Evolutionary conservation across 148 eudicot genomes (phyloP).

Genomic region (Fallopia convolvulus): DNA sequence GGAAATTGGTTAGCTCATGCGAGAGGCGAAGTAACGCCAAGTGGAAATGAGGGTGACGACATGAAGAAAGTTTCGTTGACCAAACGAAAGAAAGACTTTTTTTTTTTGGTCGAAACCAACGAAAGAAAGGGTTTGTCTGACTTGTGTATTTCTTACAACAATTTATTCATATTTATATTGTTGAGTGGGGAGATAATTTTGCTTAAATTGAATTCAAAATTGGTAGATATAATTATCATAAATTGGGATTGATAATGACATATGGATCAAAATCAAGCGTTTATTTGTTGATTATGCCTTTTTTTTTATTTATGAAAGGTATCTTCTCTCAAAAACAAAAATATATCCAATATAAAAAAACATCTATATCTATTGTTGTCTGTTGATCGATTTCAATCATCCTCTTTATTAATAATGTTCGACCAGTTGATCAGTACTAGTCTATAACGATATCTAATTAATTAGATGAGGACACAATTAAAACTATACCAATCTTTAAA

Average conservation of each 20-base stretch:
- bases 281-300: background rate
- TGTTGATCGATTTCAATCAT: background rate
- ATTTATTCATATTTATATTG: background rate
- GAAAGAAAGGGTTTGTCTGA: background rate
- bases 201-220: background rate
- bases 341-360: too few relatives aligned
- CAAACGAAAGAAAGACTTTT: background rate
- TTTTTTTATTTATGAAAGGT: background rate
- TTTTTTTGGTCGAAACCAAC: background rate
- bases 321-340: too few relatives aligned
- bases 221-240: background rate
- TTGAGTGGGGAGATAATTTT: background rate
- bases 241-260: background rate
- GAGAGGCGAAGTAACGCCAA: background rate
- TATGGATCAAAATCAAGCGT: background rate
- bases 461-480: background rate
- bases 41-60: background rate
- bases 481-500: too few relatives aligned
- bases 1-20: constrained; percentile 5
- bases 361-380: background rate
- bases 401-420: background rate
- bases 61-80: constrained; percentile 5
- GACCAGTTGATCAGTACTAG: background rate
- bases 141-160: background rate
- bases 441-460: background rate